Evolutionary conservation across 768 basidiomycete genomes (phyloP).

Genomic region (Paxillus involutus): DNA sequence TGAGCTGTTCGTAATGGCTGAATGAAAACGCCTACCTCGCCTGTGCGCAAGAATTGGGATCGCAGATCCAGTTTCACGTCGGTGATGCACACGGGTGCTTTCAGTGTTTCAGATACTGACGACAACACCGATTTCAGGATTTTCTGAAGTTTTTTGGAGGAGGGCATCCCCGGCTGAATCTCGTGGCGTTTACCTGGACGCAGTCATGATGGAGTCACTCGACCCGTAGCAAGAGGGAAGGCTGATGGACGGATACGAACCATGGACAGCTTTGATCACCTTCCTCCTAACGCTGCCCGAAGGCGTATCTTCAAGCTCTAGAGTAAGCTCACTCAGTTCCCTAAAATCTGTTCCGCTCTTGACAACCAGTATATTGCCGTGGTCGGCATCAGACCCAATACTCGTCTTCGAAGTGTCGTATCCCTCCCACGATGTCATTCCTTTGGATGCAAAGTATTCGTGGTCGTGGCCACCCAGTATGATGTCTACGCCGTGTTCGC

Average conservation of each 20-base stretch:
- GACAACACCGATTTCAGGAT: constrained; percentile 65
- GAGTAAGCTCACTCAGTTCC: constrained; percentile 72
- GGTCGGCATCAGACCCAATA: constrained; percentile 71
- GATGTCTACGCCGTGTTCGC: constrained; percentile 76
- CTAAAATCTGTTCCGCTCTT: constrained; percentile 92
- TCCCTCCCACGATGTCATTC: constrained; percentile 64
- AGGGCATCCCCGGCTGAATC: constrained; percentile 57
- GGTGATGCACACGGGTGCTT: constrained; percentile 74
- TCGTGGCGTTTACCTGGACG: constrained; percentile 62
- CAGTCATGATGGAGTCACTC: background rate
- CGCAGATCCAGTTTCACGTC: constrained; percentile 68
- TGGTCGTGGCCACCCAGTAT: constrained; percentile 92
- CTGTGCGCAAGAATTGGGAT: constrained; percentile 70
- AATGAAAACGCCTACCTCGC: constrained; percentile 49
- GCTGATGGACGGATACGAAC: constrained; percentile 34
- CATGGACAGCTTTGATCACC: constrained; percentile 60
- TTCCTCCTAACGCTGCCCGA: constrained; percentile 62
- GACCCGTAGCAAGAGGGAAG: background rate
- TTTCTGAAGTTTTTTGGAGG: constrained; percentile 52
- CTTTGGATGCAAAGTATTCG: constrained; percentile 70
- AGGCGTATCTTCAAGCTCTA: constrained; percentile 62
- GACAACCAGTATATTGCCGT: constrained; percentile 68
- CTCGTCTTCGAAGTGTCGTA: constrained; percentile 52
- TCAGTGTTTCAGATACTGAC: constrained; percentile 66
- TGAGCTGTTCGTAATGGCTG: background rate